Evolutionary conservation across 495 filamentous ascomycete species (phyloP).

Genomic region (Collariella sp.): DNA sequence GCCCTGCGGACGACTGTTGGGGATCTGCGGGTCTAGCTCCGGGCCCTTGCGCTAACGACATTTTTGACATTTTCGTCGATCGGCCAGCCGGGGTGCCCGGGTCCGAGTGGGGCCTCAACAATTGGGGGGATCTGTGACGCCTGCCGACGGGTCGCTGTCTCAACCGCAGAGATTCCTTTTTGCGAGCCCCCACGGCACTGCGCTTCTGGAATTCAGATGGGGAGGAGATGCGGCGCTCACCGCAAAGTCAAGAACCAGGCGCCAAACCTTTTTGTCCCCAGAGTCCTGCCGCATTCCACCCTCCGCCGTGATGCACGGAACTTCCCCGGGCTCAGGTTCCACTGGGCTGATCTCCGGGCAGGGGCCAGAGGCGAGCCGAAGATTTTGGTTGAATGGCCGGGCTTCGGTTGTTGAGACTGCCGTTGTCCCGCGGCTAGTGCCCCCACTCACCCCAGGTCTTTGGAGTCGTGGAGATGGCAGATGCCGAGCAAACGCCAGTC

Average conservation of each 20-base stretch:
- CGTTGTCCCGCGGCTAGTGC: slow-evolving; percentile 15
- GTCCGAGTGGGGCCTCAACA: slow-evolving; percentile 23
- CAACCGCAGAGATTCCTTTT: too few relatives aligned
- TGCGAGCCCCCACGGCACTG: too few relatives aligned
- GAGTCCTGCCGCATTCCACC: not conserved
- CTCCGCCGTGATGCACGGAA: not conserved
- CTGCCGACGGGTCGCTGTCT: not conserved
- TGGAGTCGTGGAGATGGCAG: too few relatives aligned
- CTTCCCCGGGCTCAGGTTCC: slow-evolving; percentile 16
- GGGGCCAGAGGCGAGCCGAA: not conserved
- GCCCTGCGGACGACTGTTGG: slow-evolving; percentile 33
- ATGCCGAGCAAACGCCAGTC: too few relatives aligned
- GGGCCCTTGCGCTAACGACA: slow-evolving; percentile 19
- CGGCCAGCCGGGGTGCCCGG: slow-evolving; percentile 10
- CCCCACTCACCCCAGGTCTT: not conserved
- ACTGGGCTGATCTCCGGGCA: slow-evolving; percentile 16
- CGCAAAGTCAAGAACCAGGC: too few relatives aligned
- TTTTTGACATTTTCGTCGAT: slow-evolving; percentile 14
- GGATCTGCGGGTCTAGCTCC: slow-evolving; percentile 33
- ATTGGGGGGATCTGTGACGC: slow-evolving; percentile 20
- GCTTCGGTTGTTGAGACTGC: slow-evolving; percentile 22
- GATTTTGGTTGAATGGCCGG: slow-evolving; percentile 18
- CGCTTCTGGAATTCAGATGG: too few relatives aligned
- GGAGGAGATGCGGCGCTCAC: too few relatives aligned
- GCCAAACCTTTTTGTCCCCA: too few relatives aligned